Evolutionary conservation across 495 filamentous ascomycete species (phyloP).

Genomic region (Delitschia confertaspora): DNA sequence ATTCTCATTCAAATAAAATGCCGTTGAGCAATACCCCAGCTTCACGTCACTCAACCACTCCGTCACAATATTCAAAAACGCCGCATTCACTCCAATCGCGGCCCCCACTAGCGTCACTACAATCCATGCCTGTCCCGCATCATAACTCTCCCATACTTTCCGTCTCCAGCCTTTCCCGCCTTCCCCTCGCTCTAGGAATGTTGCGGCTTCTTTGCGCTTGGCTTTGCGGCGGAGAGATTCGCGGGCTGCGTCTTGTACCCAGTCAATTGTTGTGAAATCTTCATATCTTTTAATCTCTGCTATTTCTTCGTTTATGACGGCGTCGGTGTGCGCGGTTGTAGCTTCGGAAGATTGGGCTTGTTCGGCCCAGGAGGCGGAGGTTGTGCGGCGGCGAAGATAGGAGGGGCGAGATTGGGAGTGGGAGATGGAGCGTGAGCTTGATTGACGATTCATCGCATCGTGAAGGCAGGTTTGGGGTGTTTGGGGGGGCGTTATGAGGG

Average conservation of each 20-base stretch:
- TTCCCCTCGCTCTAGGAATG: slow-evolving; percentile 66
- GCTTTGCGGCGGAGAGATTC: slow-evolving; percentile 76
- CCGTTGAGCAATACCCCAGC: slow-evolving; percentile 84
- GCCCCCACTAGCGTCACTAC: slow-evolving; percentile 90
- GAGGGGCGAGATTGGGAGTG: slow-evolving; percentile 25
- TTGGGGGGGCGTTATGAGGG: background rate
- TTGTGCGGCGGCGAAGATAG: slow-evolving; percentile 60
- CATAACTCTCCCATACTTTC: slow-evolving; percentile 77
- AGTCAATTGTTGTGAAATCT: slow-evolving; percentile 97
- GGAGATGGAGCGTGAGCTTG: slow-evolving; percentile 28
- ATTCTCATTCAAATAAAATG: slow-evolving; percentile 94
- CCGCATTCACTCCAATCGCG: slow-evolving; percentile 88
- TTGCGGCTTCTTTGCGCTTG: slow-evolving; percentile 59
- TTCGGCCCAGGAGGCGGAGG: slow-evolving; percentile 59
- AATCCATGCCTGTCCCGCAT: slow-evolving; percentile 96
- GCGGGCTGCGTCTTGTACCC: slow-evolving; percentile 94
- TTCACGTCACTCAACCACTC: slow-evolving; percentile 97
- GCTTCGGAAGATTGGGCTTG: slow-evolving; percentile 45
- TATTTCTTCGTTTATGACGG: slow-evolving; percentile 79
- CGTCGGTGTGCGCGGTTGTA: slow-evolving; percentile 31
- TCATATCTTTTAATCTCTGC: slow-evolving; percentile 97
- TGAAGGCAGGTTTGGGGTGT: slow-evolving; percentile 2
- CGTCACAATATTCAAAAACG: slow-evolving; percentile 88
- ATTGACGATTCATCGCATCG: slow-evolving; percentile 38
- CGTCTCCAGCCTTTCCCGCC: slow-evolving; percentile 72